Evolutionary conservation across 2,329 filamentous ascomycete genomes (phyloP).

Genomic region (Cylindrodendrum hubeiense): DNA sequence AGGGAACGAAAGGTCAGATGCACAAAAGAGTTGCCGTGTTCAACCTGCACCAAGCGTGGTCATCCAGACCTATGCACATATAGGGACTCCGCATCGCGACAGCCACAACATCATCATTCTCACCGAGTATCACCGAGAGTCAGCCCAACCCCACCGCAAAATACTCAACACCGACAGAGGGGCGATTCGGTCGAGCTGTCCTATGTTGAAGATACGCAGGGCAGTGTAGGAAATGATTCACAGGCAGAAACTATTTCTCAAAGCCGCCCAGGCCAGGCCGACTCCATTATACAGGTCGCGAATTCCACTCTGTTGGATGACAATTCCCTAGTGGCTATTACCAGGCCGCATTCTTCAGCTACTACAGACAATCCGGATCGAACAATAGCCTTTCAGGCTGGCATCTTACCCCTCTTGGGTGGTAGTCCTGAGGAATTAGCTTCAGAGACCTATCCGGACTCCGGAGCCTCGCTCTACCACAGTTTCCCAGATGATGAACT

Average conservation of each 20-base stretch:
- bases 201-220: neutral
- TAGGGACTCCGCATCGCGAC: neutral
- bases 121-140: neutral
- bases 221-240: neutral
- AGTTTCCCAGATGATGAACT: slow-evolving; percentile 23
- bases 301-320: slow-evolving; percentile 24
- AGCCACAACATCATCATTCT: neutral
- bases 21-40: slow-evolving; percentile 12
- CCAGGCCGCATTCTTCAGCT: slow-evolving; percentile 11
- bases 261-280: neutral
- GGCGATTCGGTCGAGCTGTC: neutral
- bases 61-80: slow-evolving; percentile 26
- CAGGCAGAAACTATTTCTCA: neutral
- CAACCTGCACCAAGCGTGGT: slow-evolving; percentile 13
- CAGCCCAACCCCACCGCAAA: neutral
- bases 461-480: neutral
- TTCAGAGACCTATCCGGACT: neutral
- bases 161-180: neutral
- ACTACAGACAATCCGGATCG: slow-evolving; percentile 20
- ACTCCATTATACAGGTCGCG: neutral
- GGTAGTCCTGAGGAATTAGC: slow-evolving; percentile 2
- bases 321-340: slow-evolving; percentile 32
- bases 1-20: slow-evolving; percentile 19
- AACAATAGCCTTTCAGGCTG: slow-evolving; percentile 29
- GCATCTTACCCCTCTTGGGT: slow-evolving; percentile 31